phyloP scores from a whole-genome alignment of 1,139 yeast species.

The Hemisphaericaspora xylofermentans region DNA sequence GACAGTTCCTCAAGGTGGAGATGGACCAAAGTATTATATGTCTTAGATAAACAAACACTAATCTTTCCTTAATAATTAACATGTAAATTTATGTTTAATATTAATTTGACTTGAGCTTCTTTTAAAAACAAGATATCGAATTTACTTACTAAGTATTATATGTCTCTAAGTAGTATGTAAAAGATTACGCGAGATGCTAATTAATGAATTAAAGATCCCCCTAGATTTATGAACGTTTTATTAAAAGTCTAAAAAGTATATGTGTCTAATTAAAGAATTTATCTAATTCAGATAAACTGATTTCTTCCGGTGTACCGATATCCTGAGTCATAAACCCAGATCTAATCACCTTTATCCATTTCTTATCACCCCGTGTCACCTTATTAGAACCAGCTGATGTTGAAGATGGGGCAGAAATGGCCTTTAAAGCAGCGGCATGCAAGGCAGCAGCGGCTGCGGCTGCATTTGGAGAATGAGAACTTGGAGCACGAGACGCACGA shows the following conservation, averaged over 20 bases:
- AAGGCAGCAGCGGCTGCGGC: constrained; percentile 75
- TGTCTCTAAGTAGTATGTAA: too few species aligned
- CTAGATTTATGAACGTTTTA: neutral
- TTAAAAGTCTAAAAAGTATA: neutral
- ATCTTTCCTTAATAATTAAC: neutral
- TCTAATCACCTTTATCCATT: constrained; percentile 70
- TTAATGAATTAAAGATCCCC: constrained; percentile 4
- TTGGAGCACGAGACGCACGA: constrained; percentile 62
- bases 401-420: constrained; percentile 30
- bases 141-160: too few species aligned
- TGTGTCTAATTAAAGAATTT: constrained; percentile 45
- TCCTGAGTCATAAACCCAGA: constrained; percentile 75
- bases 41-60: constrained; percentile 35
- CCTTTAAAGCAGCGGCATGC: constrained; percentile 67
- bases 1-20: constrained; percentile 98
- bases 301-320: constrained; percentile 74
- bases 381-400: constrained; percentile 10
- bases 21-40: constrained; percentile 92
- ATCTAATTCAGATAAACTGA: constrained; percentile 71
- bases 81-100: neutral
- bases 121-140: neutral
- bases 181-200: too few species aligned
- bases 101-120: neutral
- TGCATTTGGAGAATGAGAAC: constrained; percentile 58
- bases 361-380: constrained; percentile 28